Evolutionary conservation across 1,284 basidiomycete genomes (phyloP).

Genomic region (Malassezia sp.): DNA sequence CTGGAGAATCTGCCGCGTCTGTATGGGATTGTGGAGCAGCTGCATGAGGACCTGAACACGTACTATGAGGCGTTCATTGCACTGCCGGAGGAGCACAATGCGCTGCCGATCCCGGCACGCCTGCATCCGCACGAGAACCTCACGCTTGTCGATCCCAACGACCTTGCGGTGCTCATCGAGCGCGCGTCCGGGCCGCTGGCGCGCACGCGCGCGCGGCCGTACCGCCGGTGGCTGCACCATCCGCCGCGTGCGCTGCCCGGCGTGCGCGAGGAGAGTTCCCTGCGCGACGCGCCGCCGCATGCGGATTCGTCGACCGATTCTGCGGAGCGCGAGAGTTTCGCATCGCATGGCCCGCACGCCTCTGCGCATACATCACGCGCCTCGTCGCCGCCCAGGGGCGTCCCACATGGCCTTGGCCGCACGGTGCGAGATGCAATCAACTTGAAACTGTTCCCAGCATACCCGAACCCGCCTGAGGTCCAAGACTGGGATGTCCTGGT

Average conservation of each 20-base stretch:
- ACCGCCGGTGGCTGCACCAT: no score
- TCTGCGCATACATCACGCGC: no score
- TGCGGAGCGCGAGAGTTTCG: background rate
- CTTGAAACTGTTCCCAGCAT: constrained; percentile 88
- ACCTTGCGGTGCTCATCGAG: constrained; percentile 8
- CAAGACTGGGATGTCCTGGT: constrained; percentile 93
- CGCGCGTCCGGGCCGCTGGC: constrained; percentile 8
- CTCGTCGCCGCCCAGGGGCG: constrained; percentile 22
- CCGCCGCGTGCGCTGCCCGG: no score
- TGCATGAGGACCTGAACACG: constrained; percentile 92
- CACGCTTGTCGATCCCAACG: constrained; percentile 13
- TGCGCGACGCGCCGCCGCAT: no score
- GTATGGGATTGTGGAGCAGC: constrained; percentile 79
- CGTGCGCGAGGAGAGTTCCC: no score
- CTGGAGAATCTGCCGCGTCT: constrained; percentile 61
- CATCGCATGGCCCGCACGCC: background rate
- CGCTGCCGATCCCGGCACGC: background rate
- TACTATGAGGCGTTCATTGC: constrained; percentile 52
- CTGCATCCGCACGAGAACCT: constrained; percentile 19
- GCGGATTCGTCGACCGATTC: background rate
- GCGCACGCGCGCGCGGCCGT: background rate
- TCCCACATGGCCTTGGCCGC: constrained; percentile 40
- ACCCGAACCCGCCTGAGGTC: constrained; percentile 78
- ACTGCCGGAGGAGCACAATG: constrained; percentile 29
- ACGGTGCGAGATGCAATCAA: constrained; percentile 45